These are phyloP conservation scores for Phialophora tarda DNA, from an alignment of 2,329 filamentous ascomycete species.

Conservation along the genomic window DNA sequence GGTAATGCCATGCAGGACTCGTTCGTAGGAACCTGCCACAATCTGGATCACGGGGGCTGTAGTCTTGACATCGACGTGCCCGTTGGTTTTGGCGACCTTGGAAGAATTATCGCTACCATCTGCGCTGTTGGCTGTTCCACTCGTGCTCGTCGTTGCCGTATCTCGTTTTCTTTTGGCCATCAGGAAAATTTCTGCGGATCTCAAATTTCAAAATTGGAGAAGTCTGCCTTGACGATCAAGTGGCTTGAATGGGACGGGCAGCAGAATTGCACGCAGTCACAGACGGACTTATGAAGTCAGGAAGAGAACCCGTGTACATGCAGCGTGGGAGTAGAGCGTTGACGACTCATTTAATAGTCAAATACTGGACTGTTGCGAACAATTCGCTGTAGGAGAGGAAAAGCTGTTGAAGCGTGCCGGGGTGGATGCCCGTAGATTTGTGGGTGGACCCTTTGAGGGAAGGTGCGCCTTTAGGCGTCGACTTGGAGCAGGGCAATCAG, in stretches of 20 bases:
- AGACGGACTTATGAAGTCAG: neutral
- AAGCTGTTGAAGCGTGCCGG: neutral
- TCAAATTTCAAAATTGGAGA: conserved; percentile 23
- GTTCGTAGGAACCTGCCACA: conserved; percentile 90
- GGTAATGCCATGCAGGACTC: conserved; percentile 86
- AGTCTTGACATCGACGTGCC: conserved; percentile 40
- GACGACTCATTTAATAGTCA: neutral
- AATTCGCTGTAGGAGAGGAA: neutral
- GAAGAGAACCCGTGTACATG: neutral
- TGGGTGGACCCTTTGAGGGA: neutral
- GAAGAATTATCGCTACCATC: conserved; percentile 34
- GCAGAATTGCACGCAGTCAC: neutral
- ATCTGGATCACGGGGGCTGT: conserved; percentile 74
- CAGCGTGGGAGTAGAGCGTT: conserved; percentile 2
- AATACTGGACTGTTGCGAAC: neutral
- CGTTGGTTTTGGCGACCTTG: conserved; percentile 41
- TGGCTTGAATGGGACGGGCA: conserved; percentile 5
- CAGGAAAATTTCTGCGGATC: conserved; percentile 16
- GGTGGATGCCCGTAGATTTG: conserved; percentile 3
- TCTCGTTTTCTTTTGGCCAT: conserved; percentile 57
- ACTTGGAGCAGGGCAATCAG: conserved; percentile 1
- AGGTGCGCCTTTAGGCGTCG: conserved; percentile 5
- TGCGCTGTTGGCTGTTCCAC: conserved; percentile 2
- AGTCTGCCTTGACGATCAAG: neutral
- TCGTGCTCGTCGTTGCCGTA: conserved; percentile 10